phyloP scores from a whole-genome alignment of 1,284 basidiomycete genomes.

The Pholiota adiposa region DNA sequence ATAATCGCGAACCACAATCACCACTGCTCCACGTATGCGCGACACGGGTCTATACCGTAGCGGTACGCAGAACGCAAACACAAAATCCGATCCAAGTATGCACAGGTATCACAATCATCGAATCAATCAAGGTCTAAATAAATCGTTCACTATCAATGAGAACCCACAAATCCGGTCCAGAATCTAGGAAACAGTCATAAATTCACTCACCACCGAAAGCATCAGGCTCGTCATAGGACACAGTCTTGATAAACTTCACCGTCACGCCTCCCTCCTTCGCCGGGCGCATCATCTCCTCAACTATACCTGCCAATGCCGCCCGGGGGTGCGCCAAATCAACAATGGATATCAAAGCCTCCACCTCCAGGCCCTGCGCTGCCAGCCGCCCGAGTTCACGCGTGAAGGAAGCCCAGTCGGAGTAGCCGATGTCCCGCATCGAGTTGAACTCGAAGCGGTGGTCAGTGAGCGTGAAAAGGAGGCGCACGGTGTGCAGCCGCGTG shows the following conservation, averaged over 20 bases:
- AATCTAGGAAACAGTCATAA: background rate
- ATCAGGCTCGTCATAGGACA: too few relatives aligned
- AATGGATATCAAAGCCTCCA: background rate
- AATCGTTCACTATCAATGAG: background rate
- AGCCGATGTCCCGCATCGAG: background rate
- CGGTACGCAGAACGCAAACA: too few relatives aligned
- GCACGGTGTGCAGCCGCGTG: background rate
- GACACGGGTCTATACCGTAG: too few relatives aligned
- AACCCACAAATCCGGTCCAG: background rate
- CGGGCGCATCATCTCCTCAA: background rate
- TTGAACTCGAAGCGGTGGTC: background rate
- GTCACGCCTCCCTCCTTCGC: background rate
- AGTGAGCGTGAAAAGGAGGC: constrained; percentile 6
- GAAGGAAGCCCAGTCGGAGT: background rate
- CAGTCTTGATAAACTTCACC: background rate
- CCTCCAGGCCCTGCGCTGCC: background rate
- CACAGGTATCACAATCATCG: background rate
- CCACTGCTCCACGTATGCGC: background rate
- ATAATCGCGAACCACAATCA: background rate
- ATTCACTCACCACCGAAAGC: background rate
- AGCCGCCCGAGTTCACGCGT: background rate
- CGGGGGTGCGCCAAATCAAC: background rate
- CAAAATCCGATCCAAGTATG: too few relatives aligned
- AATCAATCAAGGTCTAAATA: background rate
- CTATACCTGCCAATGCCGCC: background rate